Base-by-base conservation (phyloP, 164 flowering plant species). In the Vitis amurensis region DNA sequence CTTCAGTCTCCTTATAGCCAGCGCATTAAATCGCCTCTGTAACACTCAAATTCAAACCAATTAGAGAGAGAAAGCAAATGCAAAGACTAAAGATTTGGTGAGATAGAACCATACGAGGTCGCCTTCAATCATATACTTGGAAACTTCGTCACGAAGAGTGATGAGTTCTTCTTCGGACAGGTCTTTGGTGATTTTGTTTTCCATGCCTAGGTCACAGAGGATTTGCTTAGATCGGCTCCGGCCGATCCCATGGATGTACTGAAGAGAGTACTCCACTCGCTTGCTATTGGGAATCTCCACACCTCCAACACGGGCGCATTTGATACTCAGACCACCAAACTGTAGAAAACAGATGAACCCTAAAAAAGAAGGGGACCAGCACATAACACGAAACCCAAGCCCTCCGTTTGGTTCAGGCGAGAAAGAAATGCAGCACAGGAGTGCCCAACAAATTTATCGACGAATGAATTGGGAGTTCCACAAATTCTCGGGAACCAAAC, bases 251-350 rank as follows among this genome's bases (percentile, higher is more conserved):
- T 93, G 95, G 23, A 96, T 83, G 82, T 96, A 92, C 81, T 86
- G 98, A 68, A 93, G 92, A 17, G 99, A 91, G 81, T 44, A 88
- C 73, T 93, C 89, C 2, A 96, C 72, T 37, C 98, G 73, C 85
- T 96, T 96, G 85, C 83, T 87, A 82, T 89, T 91, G 1, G 99
- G 99, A 23, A 93, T 84, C 80, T 96, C 99, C 60, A 96, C 99
- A 0, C 97, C 97, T 62, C 98, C 98, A 62, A 96, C 97, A 84
- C 98, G 97, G 29, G 83, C 98, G 61, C 91, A 89, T 73, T 68
- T 77, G 64, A 93, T 88, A 71, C 74, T 87, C 63, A 93, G 68
- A 3, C 91, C 79, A 9, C 68, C 73, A 57, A 74, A 19, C 98
- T 95, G 74, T 72, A 72, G 8, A 8, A 11, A 27, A 64, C 23